These are phyloP conservation scores for Penicillium arizonense DNA, from an alignment of 495 filamentous ascomycete species.

Conservation along the genomic window DNA sequence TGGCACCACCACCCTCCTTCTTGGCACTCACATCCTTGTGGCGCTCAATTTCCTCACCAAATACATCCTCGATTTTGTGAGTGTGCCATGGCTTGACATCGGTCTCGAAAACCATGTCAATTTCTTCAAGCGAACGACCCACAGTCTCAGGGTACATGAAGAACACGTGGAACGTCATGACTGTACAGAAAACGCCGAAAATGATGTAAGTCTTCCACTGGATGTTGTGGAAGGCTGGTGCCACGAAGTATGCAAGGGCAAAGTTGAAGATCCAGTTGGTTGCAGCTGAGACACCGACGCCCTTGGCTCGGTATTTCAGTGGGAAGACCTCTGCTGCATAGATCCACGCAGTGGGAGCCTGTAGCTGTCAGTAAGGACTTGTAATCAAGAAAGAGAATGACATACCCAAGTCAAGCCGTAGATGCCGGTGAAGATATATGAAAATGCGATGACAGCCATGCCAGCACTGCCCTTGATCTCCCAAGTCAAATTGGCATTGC, in stretches of 20 bases:
- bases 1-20: conserved; percentile 5
- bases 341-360: conserved; percentile 70
- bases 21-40: conserved; percentile 7
- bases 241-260: conserved; percentile 67
- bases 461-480: conserved; percentile 58
- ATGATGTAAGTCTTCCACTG: conserved; percentile 72
- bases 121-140: conserved; percentile 69
- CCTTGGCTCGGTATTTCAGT: conserved; percentile 69
- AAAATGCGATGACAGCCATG: conserved; percentile 72
- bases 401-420: conserved; percentile 65
- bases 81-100: conserved; percentile 31
- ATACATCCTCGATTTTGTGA: conserved; percentile 19
- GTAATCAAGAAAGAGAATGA: background rate
- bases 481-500: conserved; percentile 67
- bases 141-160: conserved; percentile 72
- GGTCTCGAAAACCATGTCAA: conserved; percentile 44
- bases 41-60: conserved; percentile 27
- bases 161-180: conserved; percentile 62
- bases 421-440: conserved; percentile 73
- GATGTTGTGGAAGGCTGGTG: conserved; percentile 70
- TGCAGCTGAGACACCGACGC: conserved; percentile 64
- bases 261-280: conserved; percentile 81
- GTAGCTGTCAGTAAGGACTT: conserved; percentile 4
- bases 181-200: conserved; percentile 68
- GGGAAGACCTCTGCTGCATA: conserved; percentile 78